phyloP scores from a whole-genome alignment of 192 early-diverging fungal species.

The Phycomyces blakesleeanus region DNA sequence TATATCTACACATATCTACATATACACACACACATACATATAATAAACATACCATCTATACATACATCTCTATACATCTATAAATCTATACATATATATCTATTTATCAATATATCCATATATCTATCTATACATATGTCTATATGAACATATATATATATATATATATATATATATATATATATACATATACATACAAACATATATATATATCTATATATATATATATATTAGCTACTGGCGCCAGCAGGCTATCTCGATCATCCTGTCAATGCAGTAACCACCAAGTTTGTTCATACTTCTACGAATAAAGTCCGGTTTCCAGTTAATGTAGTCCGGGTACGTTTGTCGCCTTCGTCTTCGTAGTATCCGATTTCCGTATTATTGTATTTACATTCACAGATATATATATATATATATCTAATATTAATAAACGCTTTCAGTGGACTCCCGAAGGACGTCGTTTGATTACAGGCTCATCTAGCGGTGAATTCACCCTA shows the following conservation, averaged over 20 bases:
- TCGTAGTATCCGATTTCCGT: not conserved
- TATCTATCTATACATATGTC: too few relatives aligned
- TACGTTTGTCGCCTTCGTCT: slow-evolving; percentile 32
- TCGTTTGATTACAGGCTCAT: slow-evolving; percentile 88
- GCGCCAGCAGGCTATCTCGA: slow-evolving; percentile 65
- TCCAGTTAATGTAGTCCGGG: slow-evolving; percentile 86
- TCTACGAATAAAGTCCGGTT: slow-evolving; percentile 91
- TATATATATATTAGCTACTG: slow-evolving; percentile 41
- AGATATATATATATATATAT: not conserved
- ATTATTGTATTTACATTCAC: not conserved
- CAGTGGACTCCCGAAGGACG: slow-evolving; percentile 97
- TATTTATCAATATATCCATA: too few relatives aligned
- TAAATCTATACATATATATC: not conserved
- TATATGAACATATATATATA: not conserved
- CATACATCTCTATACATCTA: not conserved
- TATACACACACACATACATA: too few relatives aligned
- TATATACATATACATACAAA: too few relatives aligned
- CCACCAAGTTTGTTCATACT: slow-evolving; percentile 86
- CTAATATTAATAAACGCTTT: not conserved
- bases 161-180: too few relatives aligned
- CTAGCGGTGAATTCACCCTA: slow-evolving; percentile 91
- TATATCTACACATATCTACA: too few relatives aligned
- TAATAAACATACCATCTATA: too few relatives aligned
- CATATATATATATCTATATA: not conserved
- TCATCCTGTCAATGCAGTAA: slow-evolving; percentile 69